Evolutionary conservation across 2,329 filamentous ascomycete species (phyloP), one percentile per base, ranked within the genome.

Genomic region (Paraphaeosphaeria minitans): DNA sequence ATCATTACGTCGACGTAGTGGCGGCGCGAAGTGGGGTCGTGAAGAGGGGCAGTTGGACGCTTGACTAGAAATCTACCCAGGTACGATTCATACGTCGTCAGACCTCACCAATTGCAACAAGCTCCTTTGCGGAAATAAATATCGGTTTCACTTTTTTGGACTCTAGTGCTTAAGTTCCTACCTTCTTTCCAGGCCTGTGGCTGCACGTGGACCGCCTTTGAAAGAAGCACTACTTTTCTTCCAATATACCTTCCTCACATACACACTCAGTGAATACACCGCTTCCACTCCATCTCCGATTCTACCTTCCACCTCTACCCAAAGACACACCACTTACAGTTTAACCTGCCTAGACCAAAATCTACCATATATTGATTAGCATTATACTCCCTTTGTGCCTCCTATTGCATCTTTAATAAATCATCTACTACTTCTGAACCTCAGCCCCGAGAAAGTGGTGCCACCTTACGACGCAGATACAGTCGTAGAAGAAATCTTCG

Each of bases 11-110:
- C 47, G 45, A 48, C 45, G 45, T 48, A 31, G 45, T 50, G 16
- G 31, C 29, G 8, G 29, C 47, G 47, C 47, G n/a, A 50, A 50
- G 47, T 50, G 47, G 47, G 47, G 47, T 50, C 31, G 47, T 10
- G 33, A 50, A 50, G 47, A 50, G 47, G 47, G 47, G 47, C 47
- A 50, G 24, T 5, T 16, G 2, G 31, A 19, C 14, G 19, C 21
- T 33, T 50, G 47, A 31, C 39, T 50, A 24, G 47, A 50, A 50
- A 50, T 50, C 41, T 31, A 8, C 24, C 24, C 24, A 27, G 24
- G 24, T 22, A 21, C 19, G 8, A 3, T 1, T 21, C 4, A 8
- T 22, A 22, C 41, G 13, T 22, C 8, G 12, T 22, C 9, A 21
- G 21, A 13, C 41, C 9, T 22, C 19, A 2, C 10, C 1, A 3